phyloP scores from a whole-genome alignment of 768 basidiomycete species.

The Coprinopsis marcescibilis region DNA sequence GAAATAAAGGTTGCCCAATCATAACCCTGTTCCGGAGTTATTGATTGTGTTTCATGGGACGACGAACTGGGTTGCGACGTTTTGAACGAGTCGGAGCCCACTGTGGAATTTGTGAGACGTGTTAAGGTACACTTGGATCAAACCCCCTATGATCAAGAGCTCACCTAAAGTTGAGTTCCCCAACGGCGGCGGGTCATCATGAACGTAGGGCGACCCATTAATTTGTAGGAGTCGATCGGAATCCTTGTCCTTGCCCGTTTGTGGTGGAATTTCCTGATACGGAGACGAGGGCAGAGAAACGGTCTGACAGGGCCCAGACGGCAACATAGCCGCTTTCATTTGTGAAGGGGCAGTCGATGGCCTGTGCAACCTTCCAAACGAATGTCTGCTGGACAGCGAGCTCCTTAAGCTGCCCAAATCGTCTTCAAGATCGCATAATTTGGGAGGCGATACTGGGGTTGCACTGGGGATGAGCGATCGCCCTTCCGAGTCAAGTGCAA shows the following conservation, averaged over 20 bases:
- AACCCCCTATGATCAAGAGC: too few species aligned
- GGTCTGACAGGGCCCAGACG: conserved; percentile 1
- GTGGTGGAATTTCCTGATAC: conserved; percentile 3
- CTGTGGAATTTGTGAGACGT: not conserved
- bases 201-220: not conserved
- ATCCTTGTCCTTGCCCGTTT: not conserved
- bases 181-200: not conserved
- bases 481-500: too few species aligned
- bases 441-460: too few species aligned
- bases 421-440: too few species aligned
- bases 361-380: too few species aligned
- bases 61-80: not conserved
- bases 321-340: too few species aligned
- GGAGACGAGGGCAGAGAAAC: conserved; percentile 8
- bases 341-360: too few species aligned
- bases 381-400: too few species aligned
- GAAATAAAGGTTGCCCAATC: conserved; percentile 76
- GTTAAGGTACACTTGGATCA: not conserved
- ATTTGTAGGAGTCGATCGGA: not conserved
- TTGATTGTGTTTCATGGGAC: not conserved
- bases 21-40: conserved; percentile 19
- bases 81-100: not conserved
- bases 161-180: not conserved
- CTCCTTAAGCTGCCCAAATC: too few species aligned
- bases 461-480: too few species aligned